These are phyloP conservation scores for Phytopythium sindhum DNA, from an alignment of 352 stramenopile genomes.

Conservation along the genomic window DNA sequence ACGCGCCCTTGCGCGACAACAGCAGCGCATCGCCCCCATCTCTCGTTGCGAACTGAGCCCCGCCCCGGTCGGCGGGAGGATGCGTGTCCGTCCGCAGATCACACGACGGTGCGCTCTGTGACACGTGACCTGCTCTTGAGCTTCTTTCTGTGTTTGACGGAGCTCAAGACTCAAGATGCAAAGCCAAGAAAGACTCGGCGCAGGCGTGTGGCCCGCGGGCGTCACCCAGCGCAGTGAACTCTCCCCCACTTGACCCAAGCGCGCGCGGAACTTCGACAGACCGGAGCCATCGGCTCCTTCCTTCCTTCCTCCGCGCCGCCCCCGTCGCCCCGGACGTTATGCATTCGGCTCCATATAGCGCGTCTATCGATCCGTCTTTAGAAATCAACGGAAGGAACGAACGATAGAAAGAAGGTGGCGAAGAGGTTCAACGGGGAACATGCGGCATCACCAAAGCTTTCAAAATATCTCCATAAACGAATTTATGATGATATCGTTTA, in stretches of 20 bases:
- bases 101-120: neutral
- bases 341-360: neutral
- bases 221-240: neutral
- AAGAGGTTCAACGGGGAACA: no score
- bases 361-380: neutral
- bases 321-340: neutral
- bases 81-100: neutral
- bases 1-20: neutral
- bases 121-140: neutral
- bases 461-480: no score
- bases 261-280: neutral
- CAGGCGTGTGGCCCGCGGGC: neutral
- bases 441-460: no score
- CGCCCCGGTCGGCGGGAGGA: neutral
- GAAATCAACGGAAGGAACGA: slow-evolving; percentile 3
- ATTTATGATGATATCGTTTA: no score
- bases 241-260: neutral
- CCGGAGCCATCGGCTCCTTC: neutral
- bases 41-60: neutral
- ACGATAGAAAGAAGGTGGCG: no score
- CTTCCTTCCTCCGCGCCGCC: no score
- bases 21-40: neutral
- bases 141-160: slow-evolving; percentile 1
- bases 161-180: neutral
- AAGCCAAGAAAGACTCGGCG: slow-evolving; percentile 5